A percentile compares a stretch with the other conserved stretches of the same genome.
These are phyloP conservation scores for Xylaria sp. DNA, from an alignment of 2,329 filamentous ascomycete genomes.

Conservation along the genomic window DNA sequence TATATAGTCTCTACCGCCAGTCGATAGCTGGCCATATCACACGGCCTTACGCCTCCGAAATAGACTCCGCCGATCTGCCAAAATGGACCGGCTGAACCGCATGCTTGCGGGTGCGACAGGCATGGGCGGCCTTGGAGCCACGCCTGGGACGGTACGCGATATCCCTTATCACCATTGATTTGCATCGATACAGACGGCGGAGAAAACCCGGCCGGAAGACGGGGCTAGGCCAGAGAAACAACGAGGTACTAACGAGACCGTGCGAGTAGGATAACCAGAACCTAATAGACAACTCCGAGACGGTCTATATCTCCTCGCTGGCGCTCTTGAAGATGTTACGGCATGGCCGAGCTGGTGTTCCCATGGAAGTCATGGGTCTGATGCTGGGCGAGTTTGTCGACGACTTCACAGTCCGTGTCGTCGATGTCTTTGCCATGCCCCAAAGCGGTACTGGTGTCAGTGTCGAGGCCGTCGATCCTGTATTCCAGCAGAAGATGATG, in stretches of 20 bases:
- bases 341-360: conserved; percentile 95
- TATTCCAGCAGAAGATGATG: conserved; percentile 99
- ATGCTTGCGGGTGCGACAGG: conserved; percentile 80
- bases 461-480: conserved; percentile 97
- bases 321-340: conserved; percentile 98
- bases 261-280: conserved; percentile 80
- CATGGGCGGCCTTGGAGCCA: conserved; percentile 71
- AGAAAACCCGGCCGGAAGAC: not conserved
- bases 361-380: conserved; percentile 99
- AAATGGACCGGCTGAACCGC: conserved; percentile 91
- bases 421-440: conserved; percentile 99
- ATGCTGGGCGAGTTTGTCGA: conserved; percentile 99
- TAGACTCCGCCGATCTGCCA: conserved; percentile 44
- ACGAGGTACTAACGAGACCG: conserved; percentile 26
- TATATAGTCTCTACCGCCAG: not conserved
- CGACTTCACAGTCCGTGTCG: conserved; percentile 97
- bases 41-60: not conserved
- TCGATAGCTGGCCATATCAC: conserved; percentile 13
- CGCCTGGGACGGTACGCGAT: conserved; percentile 69
- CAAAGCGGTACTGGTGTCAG: conserved; percentile 98
- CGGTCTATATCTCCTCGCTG: conserved; percentile 98
- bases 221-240: not conserved
- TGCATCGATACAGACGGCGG: not conserved
- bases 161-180: conserved; percentile 14
- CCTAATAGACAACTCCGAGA: conserved; percentile 98